phyloP scores from a whole-genome alignment of 768 basidiomycete species.

The Leucosporidium creatinivorum region DNA sequence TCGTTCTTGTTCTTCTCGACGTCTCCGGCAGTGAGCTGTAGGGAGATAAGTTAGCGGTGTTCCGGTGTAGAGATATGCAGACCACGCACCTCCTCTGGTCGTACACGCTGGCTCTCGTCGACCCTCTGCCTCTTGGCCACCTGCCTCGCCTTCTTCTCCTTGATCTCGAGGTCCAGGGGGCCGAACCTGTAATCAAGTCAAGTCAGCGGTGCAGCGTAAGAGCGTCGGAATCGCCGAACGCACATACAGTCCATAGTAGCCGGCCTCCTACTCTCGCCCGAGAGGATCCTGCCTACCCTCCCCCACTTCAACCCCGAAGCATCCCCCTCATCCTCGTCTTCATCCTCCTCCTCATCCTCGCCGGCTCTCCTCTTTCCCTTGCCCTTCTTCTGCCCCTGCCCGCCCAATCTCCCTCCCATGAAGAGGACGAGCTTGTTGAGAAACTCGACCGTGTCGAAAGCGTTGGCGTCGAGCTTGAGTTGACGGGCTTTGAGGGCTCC shows the following conservation, averaged over 20 bases:
- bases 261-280: constrained; percentile 69
- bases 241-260: constrained; percentile 85
- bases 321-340: constrained; percentile 39
- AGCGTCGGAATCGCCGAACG: constrained; percentile 32
- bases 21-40: constrained; percentile 63
- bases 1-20: constrained; percentile 77
- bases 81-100: constrained; percentile 57
- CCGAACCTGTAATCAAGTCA: constrained; percentile 60
- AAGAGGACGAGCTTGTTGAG: constrained; percentile 63
- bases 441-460: constrained; percentile 90
- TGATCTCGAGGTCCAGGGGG: constrained; percentile 65
- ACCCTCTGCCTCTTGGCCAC: constrained; percentile 56
- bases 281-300: constrained; percentile 71
- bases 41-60: neutral
- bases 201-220: neutral
- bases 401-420: constrained; percentile 60
- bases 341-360: constrained; percentile 45
- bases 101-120: constrained; percentile 57
- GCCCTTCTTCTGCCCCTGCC: constrained; percentile 37
- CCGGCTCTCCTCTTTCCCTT: constrained; percentile 45
- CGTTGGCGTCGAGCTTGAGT: constrained; percentile 77
- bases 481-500: constrained; percentile 81
- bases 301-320: constrained; percentile 59
- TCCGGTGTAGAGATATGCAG: constrained; percentile 7
- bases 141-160: constrained; percentile 31